phyloP scores from a whole-genome alignment of 768 basidiomycete species.

The Pulveroboletus ravenelii region DNA sequence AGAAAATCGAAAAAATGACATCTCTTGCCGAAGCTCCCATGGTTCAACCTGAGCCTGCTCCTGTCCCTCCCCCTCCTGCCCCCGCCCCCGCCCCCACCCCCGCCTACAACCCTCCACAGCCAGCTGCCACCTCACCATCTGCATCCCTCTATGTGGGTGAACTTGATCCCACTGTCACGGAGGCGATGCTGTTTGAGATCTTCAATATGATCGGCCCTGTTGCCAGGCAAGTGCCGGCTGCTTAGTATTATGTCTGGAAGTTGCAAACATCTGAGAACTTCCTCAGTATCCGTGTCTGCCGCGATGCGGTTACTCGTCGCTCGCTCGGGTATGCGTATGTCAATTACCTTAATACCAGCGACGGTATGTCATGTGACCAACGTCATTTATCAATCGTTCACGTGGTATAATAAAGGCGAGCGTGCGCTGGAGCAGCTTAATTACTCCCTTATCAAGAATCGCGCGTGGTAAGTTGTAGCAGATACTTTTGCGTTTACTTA shows the following conservation, averaged over 20 bases:
- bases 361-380: slow-evolving; percentile 55
- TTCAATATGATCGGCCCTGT: slow-evolving; percentile 99
- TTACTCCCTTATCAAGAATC: slow-evolving; percentile 97
- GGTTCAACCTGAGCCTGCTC: slow-evolving; percentile 45
- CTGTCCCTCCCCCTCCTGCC: slow-evolving; percentile 34
- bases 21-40: slow-evolving; percentile 53
- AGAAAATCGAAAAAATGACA: slow-evolving; percentile 53
- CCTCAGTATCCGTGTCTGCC: slow-evolving; percentile 93
- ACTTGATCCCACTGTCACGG: slow-evolving; percentile 95
- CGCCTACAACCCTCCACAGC: slow-evolving; percentile 52
- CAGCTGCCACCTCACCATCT: slow-evolving; percentile 62
- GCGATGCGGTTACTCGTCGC: slow-evolving; percentile 98
- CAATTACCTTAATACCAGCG: slow-evolving; percentile 93
- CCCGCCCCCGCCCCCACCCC: slow-evolving; percentile 40
- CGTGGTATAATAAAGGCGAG: slow-evolving; percentile 56
- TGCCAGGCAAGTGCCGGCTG: slow-evolving; percentile 62
- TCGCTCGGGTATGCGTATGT: slow-evolving; percentile 99
- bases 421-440: slow-evolving; percentile 98
- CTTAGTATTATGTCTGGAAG: not conserved
- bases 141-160: slow-evolving; percentile 99
- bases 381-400: not conserved
- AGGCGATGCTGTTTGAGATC: slow-evolving; percentile 99
- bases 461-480: slow-evolving; percentile 69
- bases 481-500: not conserved
- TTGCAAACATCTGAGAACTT: not conserved